These are phyloP conservation scores for Metarhizium brunneum DNA, from an alignment of 2,329 filamentous ascomycete genomes.

Conservation along the genomic window DNA sequence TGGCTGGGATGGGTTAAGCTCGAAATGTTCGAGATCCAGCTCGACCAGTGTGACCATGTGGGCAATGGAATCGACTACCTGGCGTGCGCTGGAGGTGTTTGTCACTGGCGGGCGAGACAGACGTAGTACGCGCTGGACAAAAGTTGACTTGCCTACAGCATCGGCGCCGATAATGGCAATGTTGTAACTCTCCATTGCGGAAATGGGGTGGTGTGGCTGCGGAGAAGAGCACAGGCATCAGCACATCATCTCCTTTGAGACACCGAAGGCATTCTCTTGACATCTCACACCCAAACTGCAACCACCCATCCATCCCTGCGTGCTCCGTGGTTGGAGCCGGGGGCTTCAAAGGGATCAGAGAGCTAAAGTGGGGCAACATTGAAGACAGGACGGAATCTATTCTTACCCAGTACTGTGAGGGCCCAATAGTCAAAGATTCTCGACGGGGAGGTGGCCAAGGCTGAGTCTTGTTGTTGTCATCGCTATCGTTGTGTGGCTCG, in stretches of 20 bases:
- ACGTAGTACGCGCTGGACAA: constrained; percentile 54
- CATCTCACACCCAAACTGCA: not conserved
- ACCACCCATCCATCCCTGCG: not conserved
- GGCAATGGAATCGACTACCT: constrained; percentile 47
- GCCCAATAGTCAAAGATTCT: constrained; percentile 37
- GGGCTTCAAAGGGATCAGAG: not conserved
- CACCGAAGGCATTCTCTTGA: not conserved
- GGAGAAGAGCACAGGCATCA: constrained; percentile 6
- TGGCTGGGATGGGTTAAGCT: constrained; percentile 45
- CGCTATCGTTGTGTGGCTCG: constrained; percentile 20
- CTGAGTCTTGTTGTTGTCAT: constrained; percentile 28
- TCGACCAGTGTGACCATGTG: constrained; percentile 55
- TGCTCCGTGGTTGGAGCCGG: constrained; percentile 2
- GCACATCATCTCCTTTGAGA: constrained; percentile 2
- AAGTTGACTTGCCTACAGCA: constrained; percentile 59
- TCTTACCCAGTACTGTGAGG: constrained; percentile 27
- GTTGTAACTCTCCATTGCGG: constrained; percentile 50
- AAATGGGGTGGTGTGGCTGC: constrained; percentile 20
- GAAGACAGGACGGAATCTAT: not conserved
- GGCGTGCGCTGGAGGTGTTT: constrained; percentile 46
- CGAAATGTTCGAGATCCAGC: constrained; percentile 56
- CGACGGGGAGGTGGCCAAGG: constrained; percentile 36
- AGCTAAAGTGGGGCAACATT: constrained; percentile 2
- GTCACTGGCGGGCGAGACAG: constrained; percentile 42
- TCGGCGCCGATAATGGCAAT: constrained; percentile 58